Evolutionary conservation across 768 basidiomycete species (phyloP).

Genomic region (Bullera alba): DNA sequence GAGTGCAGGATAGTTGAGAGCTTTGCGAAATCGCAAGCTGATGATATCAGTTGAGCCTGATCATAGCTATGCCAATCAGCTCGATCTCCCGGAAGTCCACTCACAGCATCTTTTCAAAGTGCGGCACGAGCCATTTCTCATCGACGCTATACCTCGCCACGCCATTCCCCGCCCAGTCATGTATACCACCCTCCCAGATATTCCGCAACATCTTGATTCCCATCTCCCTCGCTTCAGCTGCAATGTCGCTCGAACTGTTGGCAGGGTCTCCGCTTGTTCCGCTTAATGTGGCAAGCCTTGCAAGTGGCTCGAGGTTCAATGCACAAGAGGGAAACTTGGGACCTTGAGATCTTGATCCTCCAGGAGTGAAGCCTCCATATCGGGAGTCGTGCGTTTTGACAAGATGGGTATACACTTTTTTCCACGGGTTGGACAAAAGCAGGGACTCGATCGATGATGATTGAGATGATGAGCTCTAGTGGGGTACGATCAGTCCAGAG

Average conservation of each 20-base stretch:
- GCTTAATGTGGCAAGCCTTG: constrained; percentile 17
- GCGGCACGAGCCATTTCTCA: constrained; percentile 49
- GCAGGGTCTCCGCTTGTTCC: neutral
- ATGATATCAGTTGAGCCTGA: constrained; percentile 46
- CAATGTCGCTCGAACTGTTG: neutral
- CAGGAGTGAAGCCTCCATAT: constrained; percentile 47
- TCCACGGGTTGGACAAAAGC: constrained; percentile 4
- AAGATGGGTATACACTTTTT: constrained; percentile 30
- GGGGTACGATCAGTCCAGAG: neutral
- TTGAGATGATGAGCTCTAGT: constrained; percentile 3
- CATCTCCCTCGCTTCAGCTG: constrained; percentile 19
- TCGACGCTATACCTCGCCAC: constrained; percentile 50
- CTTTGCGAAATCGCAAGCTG: constrained; percentile 25
- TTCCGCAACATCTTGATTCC: constrained; percentile 30
- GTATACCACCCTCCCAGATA: constrained; percentile 47
- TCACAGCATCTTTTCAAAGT: constrained; percentile 49
- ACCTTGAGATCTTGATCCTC: constrained; percentile 22
- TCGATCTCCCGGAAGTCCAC: constrained; percentile 4
- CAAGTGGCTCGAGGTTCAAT: constrained; percentile 34
- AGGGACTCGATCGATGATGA: constrained; percentile 19
- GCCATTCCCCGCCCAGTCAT: constrained; percentile 49
- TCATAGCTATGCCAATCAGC: constrained; percentile 39
- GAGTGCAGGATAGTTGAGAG: neutral
- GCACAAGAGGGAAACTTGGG: constrained; percentile 48
- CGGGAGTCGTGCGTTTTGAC: constrained; percentile 34